These are phyloP conservation scores for Vitellaria paradoxa DNA, from an alignment of 179 eudicot species.

Conservation along the genomic window DNA sequence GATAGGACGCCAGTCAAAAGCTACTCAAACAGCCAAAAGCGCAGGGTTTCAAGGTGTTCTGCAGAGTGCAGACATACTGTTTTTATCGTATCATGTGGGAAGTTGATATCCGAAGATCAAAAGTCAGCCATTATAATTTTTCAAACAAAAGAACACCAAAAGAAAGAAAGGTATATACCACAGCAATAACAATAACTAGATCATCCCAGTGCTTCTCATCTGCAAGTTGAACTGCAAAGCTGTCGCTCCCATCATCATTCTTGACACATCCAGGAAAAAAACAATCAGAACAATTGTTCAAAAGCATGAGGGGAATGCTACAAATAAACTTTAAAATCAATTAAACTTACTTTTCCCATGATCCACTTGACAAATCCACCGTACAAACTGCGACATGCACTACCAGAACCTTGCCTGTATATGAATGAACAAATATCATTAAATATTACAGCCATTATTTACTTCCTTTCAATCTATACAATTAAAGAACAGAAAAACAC, in stretches of 20 bases:
- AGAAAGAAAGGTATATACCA: constrained; percentile 49
- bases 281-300: constrained; percentile 15
- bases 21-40: not conserved
- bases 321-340: not conserved
- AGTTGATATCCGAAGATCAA: not conserved
- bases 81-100: not conserved
- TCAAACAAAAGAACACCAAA: not conserved
- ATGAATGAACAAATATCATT: constrained; percentile 11
- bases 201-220: constrained; percentile 99
- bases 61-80: not conserved
- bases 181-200: constrained; percentile 88
- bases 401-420: constrained; percentile 94
- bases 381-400: constrained; percentile 93
- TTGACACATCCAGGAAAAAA: constrained; percentile 26
- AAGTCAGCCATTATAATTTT: not conserved
- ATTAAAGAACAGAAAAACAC: not conserved
- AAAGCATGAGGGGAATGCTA: not conserved
- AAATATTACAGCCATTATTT: not conserved
- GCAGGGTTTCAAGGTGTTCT: not conserved
- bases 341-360: constrained; percentile 79
- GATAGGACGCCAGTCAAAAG: not conserved
- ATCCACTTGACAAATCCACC: constrained; percentile 98
- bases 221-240: constrained; percentile 83
- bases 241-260: constrained; percentile 89
- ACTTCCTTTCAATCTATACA: too few relatives aligned